Percentiles rank a stretch among this genome's conserved stretches.
Evolutionary conservation across 306 rosid genomes (phyloP).

Genomic region (Pueraria montana): DNA sequence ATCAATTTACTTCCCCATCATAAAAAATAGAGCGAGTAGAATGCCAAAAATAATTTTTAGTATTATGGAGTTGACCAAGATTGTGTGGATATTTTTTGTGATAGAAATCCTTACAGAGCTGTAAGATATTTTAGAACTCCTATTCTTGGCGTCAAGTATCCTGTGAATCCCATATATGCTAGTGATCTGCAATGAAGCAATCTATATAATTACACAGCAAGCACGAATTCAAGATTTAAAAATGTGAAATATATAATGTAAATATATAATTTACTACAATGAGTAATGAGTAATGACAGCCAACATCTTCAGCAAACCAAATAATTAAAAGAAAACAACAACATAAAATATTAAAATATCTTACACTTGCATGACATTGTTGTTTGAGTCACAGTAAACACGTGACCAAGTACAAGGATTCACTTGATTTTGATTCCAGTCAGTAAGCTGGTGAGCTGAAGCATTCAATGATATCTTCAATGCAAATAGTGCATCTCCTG

Average conservation of each 20-base stretch:
- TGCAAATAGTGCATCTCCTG: slow-evolving; percentile 89
- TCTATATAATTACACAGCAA: slow-evolving; percentile 44
- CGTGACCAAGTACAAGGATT: slow-evolving; percentile 97
- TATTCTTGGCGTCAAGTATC: slow-evolving; percentile 78
- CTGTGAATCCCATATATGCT: slow-evolving; percentile 85
- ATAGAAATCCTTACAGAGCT: slow-evolving; percentile 78
- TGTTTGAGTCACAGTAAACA: slow-evolving; percentile 68
- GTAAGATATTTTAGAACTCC: slow-evolving; percentile 70
- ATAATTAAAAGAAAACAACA: slow-evolving; percentile 32
- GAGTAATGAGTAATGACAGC: slow-evolving; percentile 12
- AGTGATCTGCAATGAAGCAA: slow-evolving; percentile 74
- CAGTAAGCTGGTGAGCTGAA: slow-evolving; percentile 72
- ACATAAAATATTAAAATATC: slow-evolving; percentile 47
- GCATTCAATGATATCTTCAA: slow-evolving; percentile 72
- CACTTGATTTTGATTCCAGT: slow-evolving; percentile 92
- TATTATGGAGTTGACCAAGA: background rate
- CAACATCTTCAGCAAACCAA: slow-evolving; percentile 39
- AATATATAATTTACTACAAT: background rate
- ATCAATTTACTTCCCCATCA: slow-evolving; percentile 17
- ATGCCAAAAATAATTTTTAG: background rate
- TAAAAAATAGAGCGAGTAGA: background rate
- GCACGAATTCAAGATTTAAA: slow-evolving; percentile 24
- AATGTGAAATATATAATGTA: slow-evolving; percentile 27
- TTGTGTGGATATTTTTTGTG: slow-evolving; percentile 11
- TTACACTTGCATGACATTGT: slow-evolving; percentile 79